These are phyloP conservation scores for Amborella trichopoda DNA, from an alignment of 164 flowering plant species.

Conservation along the genomic window DNA sequence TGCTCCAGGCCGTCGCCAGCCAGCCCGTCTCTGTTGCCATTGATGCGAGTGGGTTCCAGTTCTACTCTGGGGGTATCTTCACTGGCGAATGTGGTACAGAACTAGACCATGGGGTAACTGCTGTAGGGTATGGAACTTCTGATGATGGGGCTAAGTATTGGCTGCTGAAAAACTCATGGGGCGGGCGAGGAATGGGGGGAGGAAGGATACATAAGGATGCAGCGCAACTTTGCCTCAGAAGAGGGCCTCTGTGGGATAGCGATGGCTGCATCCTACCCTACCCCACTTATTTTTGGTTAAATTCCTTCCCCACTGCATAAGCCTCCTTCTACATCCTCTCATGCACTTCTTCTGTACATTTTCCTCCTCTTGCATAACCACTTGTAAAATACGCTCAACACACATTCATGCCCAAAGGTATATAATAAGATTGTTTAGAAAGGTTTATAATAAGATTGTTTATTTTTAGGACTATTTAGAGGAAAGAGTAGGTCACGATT, in stretches of 20 bases:
- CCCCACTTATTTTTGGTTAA: too few species aligned
- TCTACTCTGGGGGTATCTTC: slow-evolving; percentile 19
- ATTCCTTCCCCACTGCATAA: too few species aligned
- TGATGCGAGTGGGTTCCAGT: slow-evolving; percentile 14
- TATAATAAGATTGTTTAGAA: too few species aligned
- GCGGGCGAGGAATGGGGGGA: slow-evolving; percentile 25
- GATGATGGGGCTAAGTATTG: slow-evolving; percentile 27
- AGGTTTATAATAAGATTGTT: too few species aligned
- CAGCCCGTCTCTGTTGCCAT: slow-evolving; percentile 24
- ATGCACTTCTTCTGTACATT: too few species aligned
- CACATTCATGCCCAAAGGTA: too few species aligned
- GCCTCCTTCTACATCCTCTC: too few species aligned
- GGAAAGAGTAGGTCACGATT: too few species aligned
- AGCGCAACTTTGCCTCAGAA: slow-evolving; percentile 10
- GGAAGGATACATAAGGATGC: slow-evolving; percentile 17
- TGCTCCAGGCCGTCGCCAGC: slow-evolving; percentile 13
- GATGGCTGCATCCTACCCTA: slow-evolving; percentile 18
- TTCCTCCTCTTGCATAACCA: too few species aligned
- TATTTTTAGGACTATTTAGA: too few species aligned
- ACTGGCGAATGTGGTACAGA: slow-evolving; percentile 12
- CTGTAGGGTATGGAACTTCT: slow-evolving; percentile 13
- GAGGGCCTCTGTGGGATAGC: slow-evolving; percentile 20
- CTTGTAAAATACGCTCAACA: too few species aligned
- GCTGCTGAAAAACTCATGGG: slow-evolving; percentile 26
- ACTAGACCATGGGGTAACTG: slow-evolving; percentile 18